phyloP scores from a whole-genome alignment of 2,329 filamentous ascomycete genomes.

The Leptographium lundbergii region DNA sequence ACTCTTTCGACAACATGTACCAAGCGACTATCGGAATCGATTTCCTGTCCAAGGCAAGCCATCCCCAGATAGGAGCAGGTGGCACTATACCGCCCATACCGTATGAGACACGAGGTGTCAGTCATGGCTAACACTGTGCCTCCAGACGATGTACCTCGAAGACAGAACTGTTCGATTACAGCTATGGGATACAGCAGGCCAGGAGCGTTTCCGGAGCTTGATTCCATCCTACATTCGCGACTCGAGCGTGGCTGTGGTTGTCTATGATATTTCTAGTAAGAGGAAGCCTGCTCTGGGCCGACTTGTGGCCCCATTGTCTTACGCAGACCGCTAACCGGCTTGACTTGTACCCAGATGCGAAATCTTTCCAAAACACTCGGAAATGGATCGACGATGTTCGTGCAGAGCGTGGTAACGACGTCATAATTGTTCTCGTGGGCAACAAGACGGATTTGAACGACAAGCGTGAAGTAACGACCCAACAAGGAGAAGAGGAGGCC shows the following conservation, averaged over 20 bases:
- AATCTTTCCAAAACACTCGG: conserved; percentile 95
- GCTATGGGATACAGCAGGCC: conserved; percentile 95
- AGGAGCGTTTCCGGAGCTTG: conserved; percentile 91
- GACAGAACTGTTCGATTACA: conserved; percentile 95
- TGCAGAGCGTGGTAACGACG: conserved; percentile 92
- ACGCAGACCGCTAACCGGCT: background rate
- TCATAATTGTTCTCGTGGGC: conserved; percentile 95
- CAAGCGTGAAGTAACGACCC: conserved; percentile 92
- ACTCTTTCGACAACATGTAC: conserved; percentile 99
- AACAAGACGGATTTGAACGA: conserved; percentile 99
- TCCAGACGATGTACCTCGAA: conserved; percentile 95
- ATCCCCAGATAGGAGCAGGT: background rate
- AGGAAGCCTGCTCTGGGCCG: background rate
- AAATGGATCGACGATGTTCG: conserved; percentile 99
- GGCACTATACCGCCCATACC: background rate
- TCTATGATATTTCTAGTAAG: conserved; percentile 89
- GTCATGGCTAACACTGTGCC: conserved; percentile 2
- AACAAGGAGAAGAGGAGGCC: conserved; percentile 93
- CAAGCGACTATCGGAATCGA: conserved; percentile 99
- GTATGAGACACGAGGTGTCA: background rate
- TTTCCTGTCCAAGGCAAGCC: conserved; percentile 83
- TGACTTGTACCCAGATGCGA: conserved; percentile 48
- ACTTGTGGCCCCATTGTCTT: background rate
- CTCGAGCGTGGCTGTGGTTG: conserved; percentile 92
- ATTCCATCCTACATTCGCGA: conserved; percentile 99